Conservation (phyloP, 805 yeast genomes). For the Lachancea meyersii region DNA sequence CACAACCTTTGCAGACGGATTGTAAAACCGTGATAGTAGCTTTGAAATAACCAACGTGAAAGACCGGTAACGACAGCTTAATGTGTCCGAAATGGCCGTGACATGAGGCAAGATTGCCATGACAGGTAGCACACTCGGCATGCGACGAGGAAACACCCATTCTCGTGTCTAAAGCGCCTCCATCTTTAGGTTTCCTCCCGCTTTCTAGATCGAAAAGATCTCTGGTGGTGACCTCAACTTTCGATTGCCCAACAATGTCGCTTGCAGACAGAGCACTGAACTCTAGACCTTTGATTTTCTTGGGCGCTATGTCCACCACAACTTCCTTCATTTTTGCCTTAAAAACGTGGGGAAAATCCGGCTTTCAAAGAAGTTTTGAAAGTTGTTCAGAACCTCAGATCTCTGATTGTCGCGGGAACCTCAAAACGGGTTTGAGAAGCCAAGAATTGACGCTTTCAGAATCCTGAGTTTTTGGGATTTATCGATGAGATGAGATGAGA, state of each 20-base stretch:
- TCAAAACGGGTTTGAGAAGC: background rate
- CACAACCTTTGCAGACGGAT: constrained; percentile 85
- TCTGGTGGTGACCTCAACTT: constrained; percentile 86
- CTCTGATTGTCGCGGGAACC: background rate
- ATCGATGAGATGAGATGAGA: constrained; percentile 13
- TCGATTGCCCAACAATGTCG: constrained; percentile 89
- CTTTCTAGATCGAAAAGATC: constrained; percentile 87
- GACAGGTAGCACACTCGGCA: constrained; percentile 86
- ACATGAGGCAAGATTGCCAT: constrained; percentile 85
- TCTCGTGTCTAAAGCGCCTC: constrained; percentile 84
- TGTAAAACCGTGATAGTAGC: constrained; percentile 83
- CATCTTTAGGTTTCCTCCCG: constrained; percentile 72
- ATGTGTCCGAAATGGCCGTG: constrained; percentile 99
- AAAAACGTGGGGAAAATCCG: background rate
- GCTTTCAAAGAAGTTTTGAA: background rate
- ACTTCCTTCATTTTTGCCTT: constrained; percentile 34
- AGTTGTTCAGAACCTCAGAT: background rate
- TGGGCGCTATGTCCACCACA: constrained; percentile 72
- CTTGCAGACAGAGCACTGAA: constrained; percentile 90
- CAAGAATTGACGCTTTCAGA: background rate
- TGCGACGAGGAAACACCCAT: constrained; percentile 93
- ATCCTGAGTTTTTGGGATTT: background rate
- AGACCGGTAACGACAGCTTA: constrained; percentile 87
- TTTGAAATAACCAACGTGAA: constrained; percentile 96
- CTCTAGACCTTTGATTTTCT: constrained; percentile 81